Conservation (phyloP, 352 stramenopile species). For the Phytophthora rubi region DNA sequence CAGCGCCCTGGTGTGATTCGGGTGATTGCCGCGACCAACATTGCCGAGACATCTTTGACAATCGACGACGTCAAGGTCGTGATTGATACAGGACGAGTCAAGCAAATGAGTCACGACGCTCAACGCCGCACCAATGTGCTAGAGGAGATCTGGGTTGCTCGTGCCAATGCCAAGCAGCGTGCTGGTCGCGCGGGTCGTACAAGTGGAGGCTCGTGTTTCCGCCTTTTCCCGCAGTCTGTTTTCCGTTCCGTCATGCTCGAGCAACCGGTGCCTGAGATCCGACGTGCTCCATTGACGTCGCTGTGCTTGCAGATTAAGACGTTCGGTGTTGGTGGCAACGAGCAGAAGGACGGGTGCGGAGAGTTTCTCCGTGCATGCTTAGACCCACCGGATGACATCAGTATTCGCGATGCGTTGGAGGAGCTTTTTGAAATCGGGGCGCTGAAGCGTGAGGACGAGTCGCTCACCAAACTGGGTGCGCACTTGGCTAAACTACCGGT, state of each 20-base stretch:
- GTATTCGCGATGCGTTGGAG: conserved; percentile 91
- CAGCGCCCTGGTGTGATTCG: conserved; percentile 72
- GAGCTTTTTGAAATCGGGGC: conserved; percentile 92
- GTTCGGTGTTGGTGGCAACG: conserved; percentile 67
- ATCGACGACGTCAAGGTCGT: conserved; percentile 96
- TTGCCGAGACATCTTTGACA: conserved; percentile 96
- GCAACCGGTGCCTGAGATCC: conserved; percentile 94
- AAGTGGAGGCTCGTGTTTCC: conserved; percentile 89
- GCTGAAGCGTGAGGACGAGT: conserved; percentile 60
- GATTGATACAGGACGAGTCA: conserved; percentile 97
- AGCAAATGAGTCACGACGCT: conserved; percentile 85
- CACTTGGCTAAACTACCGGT: conserved; percentile 96
- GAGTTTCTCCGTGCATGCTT: conserved; percentile 93
- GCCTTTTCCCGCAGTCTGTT: conserved; percentile 85
- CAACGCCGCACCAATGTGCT: conserved; percentile 90
- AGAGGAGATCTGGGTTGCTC: conserved; percentile 90
- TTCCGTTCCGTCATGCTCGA: conserved; percentile 80
- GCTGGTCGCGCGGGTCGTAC: conserved; percentile 93
- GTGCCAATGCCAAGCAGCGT: conserved; percentile 91
- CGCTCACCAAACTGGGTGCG: conserved; percentile 93
- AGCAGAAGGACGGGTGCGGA: conserved; percentile 38
- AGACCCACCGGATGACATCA: conserved; percentile 89
- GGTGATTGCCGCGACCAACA: conserved; percentile 97
- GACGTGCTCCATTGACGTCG: conserved; percentile 94
- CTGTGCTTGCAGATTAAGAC: conserved; percentile 96